phyloP scores from a whole-genome alignment of 2,329 filamentous ascomycete species.

The Aspergillus arachidicola region DNA sequence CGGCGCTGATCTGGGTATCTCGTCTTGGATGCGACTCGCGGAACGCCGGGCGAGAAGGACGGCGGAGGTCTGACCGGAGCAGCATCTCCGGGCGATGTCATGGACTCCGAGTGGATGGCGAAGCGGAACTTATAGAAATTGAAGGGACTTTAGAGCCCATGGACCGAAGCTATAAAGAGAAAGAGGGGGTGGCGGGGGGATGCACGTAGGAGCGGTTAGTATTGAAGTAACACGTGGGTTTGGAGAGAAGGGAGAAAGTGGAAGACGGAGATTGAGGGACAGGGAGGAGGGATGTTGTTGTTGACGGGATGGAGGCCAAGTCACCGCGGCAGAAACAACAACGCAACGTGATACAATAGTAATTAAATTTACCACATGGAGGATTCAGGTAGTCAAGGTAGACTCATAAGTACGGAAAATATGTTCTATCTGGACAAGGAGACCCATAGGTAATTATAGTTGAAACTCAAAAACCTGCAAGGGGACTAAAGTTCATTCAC shows the following conservation, averaged over 20 bases:
- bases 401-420: not conserved
- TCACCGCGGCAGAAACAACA: conserved; percentile 19
- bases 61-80: conserved; percentile 68
- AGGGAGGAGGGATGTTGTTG: conserved; percentile 9
- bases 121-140: conserved; percentile 20
- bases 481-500: not conserved
- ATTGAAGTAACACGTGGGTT: not conserved
- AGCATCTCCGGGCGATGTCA: conserved; percentile 70
- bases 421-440: not conserved
- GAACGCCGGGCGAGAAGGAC: conserved; percentile 68
- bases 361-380: conserved; percentile 7
- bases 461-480: not conserved
- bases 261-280: not conserved
- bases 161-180: conserved; percentile 18
- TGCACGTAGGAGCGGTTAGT: not conserved
- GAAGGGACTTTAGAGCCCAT: conserved; percentile 33
- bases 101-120: conserved; percentile 51
- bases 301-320: conserved; percentile 19
- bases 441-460: not conserved
- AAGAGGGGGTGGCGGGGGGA: not conserved
- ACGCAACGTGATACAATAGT: conserved; percentile 19
- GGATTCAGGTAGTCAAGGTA: not conserved
- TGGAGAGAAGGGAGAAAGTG: conserved; percentile 1
- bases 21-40: conserved; percentile 62
- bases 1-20: conserved; percentile 53